Base-by-base conservation (phyloP, 352 stramenopile species). In the Phytophthora pini region DNA sequence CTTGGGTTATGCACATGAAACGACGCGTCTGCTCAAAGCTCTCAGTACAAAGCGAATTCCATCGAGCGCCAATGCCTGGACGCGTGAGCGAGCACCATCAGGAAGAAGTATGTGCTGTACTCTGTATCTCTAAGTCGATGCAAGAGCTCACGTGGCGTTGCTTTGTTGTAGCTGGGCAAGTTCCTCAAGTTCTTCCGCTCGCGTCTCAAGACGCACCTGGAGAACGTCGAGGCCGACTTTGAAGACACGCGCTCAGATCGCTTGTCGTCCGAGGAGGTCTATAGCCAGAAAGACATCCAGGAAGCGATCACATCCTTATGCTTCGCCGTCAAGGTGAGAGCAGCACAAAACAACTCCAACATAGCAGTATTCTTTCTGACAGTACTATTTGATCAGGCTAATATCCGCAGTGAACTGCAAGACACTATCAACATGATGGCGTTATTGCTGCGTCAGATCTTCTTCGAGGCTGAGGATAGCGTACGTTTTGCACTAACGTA, bases 351-450 rank as follows among this genome's bases (percentile, higher is more conserved):
- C 15, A 26, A 15, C 32, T 48, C 44, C 22, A 11, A 26, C 1
- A 6, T 43, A 36, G 2, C 15, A 7, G 11, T 24, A 20, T 3
- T 12, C 7, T 40, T 31, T 17, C 12, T 56, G 27, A 49, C 24
- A 8, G 9, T 38, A 15, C 2, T 54, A 32, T 26, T 3, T 15
- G 39, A 6, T 1, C 41, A 93, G 85, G 77, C 79, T 3, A 94
- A 87, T 39, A 80, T 90, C 22, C 80, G 84, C 31, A 90, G 84
- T 32, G 86, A 94, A 51, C 68, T 92, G 38, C 82, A 93, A 52
- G 86, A 94, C 68, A 90, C 81, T 41, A 90, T 94, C 74, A 93
- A 91, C 65, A 94, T 93, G 86, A 94, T 91, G 77, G 86, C 84
- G 65, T 56, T 94, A 48, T 60, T 94, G n/a, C 71, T 94, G 56